A percentile compares a stretch with the other conserved stretches of the same genome.
Evolutionary conservation across 306 rosid genomes (phyloP).

Genomic region (Vigna angularis): DNA sequence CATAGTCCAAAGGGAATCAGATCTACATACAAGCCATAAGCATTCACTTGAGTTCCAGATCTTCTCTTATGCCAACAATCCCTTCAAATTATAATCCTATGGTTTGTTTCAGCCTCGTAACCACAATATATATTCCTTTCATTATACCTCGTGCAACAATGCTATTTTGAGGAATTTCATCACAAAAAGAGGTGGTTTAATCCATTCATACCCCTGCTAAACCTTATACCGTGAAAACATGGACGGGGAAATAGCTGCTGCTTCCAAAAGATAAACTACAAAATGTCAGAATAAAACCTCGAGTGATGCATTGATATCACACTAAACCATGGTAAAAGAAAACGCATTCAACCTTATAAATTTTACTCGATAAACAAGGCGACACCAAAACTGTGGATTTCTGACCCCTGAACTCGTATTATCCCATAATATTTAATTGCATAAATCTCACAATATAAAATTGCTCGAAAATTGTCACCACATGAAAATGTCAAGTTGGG

Average conservation of each 20-base stretch:
- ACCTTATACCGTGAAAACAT: neutral
- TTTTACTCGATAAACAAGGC: too few species aligned
- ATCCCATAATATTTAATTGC: neutral
- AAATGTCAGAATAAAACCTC: too few species aligned
- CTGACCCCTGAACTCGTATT: neutral
- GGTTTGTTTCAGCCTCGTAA: too few species aligned
- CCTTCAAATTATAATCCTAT: neutral
- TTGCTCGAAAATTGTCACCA: neutral
- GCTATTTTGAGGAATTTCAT: too few species aligned
- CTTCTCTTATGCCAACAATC: conserved; percentile 1
- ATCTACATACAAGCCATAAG: neutral
- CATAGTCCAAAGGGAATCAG: neutral
- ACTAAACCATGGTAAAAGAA: neutral
- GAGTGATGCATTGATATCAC: conserved; percentile 1
- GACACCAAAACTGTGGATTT: neutral
- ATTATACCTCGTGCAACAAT: neutral
- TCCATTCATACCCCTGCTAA: neutral
- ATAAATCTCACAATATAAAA: conserved; percentile 1
- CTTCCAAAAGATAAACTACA: too few species aligned
- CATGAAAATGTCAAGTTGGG: neutral
- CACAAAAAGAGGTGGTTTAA: neutral
- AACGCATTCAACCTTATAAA: neutral
- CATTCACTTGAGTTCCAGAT: neutral
- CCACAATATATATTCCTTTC: neutral
- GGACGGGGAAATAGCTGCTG: neutral